These are phyloP conservation scores for Taiozyma sp. DNA, from an alignment of 1,139 yeast species.

Conservation along the genomic window DNA sequence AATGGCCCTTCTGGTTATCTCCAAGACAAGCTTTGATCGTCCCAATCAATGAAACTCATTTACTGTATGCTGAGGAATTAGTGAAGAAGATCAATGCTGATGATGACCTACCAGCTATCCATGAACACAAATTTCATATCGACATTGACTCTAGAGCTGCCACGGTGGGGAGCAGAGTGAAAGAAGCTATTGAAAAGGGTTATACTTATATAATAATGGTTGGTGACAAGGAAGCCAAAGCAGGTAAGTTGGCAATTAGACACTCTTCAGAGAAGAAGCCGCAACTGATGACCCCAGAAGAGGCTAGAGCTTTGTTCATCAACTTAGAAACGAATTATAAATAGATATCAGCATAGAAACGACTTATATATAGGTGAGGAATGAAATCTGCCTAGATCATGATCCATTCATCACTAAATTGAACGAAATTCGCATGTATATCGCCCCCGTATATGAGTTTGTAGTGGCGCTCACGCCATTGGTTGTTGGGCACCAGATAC, in stretches of 20 bases:
- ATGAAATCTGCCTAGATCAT: not conserved
- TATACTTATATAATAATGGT: slow-evolving; percentile 76
- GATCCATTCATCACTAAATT: not conserved
- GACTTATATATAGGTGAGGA: slow-evolving; percentile 28
- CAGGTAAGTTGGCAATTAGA: slow-evolving; percentile 61
- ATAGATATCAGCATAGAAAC: slow-evolving; percentile 40
- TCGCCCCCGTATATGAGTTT: not conserved
- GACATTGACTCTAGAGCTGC: slow-evolving; percentile 74
- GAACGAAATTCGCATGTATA: not conserved
- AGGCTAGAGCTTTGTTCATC: slow-evolving; percentile 44
- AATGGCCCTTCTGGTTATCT: slow-evolving; percentile 98
- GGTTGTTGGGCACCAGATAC: not conserved
- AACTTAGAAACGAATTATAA: slow-evolving; percentile 43
- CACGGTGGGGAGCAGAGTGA: slow-evolving; percentile 74
- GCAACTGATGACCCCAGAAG: slow-evolving; percentile 37
- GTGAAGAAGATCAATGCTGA: slow-evolving; percentile 23
- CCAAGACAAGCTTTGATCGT: slow-evolving; percentile 90
- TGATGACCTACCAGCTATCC: slow-evolving; percentile 36
- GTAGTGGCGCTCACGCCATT: too few relatives aligned
- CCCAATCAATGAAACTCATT: slow-evolving; percentile 66
- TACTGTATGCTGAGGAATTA: slow-evolving; percentile 43
- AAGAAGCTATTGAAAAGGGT: slow-evolving; percentile 71
- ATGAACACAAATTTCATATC: slow-evolving; percentile 61
- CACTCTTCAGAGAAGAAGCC: slow-evolving; percentile 50
- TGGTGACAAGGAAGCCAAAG: slow-evolving; percentile 78